Conservation (phyloP, 169 alveolate species). For the Toxoplasma gondii region DNA sequence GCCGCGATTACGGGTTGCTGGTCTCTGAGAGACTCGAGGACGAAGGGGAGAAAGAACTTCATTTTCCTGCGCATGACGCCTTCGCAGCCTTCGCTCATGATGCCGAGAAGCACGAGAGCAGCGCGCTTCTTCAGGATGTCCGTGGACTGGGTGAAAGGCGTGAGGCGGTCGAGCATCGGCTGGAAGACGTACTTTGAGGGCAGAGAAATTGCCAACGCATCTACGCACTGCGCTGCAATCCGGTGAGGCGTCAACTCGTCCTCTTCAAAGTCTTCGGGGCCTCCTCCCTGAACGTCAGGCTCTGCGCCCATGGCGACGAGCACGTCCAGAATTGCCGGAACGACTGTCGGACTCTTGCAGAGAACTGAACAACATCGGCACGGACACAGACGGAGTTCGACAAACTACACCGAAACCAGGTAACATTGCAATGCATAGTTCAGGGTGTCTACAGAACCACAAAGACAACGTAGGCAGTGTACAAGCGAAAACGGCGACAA, state of each 20-base stretch:
- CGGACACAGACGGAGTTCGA: no score
- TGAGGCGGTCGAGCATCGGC: slow-evolving; percentile 45
- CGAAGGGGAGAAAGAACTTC: slow-evolving; percentile 18
- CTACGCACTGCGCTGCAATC: slow-evolving; percentile 34
- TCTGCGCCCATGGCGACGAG: slow-evolving; percentile 44
- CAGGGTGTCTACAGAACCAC: no score
- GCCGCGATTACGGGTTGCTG: slow-evolving; percentile 36
- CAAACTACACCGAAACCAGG: neutral
- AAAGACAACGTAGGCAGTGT: neutral
- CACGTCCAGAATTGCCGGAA: slow-evolving; percentile 18
- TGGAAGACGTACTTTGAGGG: slow-evolving; percentile 39
- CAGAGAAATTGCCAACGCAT: slow-evolving; percentile 17
- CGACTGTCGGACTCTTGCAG: slow-evolving; percentile 23
- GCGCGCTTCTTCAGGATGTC: slow-evolving; percentile 35
- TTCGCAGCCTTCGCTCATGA: slow-evolving; percentile 59
- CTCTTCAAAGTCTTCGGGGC: slow-evolving; percentile 15
- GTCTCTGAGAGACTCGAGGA: slow-evolving; percentile 13
- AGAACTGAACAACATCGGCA: slow-evolving; percentile 15
- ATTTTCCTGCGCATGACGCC: slow-evolving; percentile 39
- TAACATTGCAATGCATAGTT: no score
- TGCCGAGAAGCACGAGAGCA: slow-evolving; percentile 29
- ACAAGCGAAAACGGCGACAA: neutral
- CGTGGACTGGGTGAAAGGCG: slow-evolving; percentile 16
- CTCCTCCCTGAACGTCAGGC: slow-evolving; percentile 30
- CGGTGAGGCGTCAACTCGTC: slow-evolving; percentile 35